Conservation (phyloP, 495 filamentous ascomycete species). For the Baudoinia panamericana region DNA sequence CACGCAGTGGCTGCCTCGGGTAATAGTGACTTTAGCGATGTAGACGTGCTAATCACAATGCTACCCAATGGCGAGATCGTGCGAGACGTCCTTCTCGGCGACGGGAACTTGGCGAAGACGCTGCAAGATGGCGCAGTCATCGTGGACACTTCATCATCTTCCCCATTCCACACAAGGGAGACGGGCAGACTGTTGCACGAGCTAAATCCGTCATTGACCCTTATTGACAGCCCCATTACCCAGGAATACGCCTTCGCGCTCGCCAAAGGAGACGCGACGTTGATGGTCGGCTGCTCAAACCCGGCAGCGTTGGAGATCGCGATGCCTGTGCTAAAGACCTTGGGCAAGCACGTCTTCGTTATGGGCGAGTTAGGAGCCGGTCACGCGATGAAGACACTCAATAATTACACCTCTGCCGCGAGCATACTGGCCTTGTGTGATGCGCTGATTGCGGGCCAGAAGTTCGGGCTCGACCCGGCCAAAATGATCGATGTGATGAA, state of each 20-base stretch:
- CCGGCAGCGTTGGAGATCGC: slow-evolving; percentile 8
- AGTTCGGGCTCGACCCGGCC: slow-evolving; percentile 13
- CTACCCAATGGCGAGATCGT: slow-evolving; percentile 17
- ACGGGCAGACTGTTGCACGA: slow-evolving; percentile 6
- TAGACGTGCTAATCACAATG: slow-evolving; percentile 16
- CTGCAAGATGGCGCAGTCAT: slow-evolving; percentile 10
- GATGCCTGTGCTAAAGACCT: slow-evolving; percentile 14
- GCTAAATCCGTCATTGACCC: slow-evolving; percentile 5
- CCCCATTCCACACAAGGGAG: slow-evolving; percentile 15
- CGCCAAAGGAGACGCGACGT: slow-evolving; percentile 15
- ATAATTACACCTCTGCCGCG: slow-evolving; percentile 14
- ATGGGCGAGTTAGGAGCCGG: slow-evolving; percentile 16
- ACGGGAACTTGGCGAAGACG: not conserved
- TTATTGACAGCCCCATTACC: slow-evolving; percentile 16
- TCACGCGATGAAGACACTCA: slow-evolving; percentile 18
- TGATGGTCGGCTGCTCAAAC: slow-evolving; percentile 17
- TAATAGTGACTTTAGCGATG: slow-evolving; percentile 1
- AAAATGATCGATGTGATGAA: slow-evolving; percentile 20
- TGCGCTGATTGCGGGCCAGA: slow-evolving; percentile 15
- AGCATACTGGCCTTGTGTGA: slow-evolving; percentile 14
- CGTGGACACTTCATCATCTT: slow-evolving; percentile 14
- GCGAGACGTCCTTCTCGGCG: slow-evolving; percentile 14
- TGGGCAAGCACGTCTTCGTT: slow-evolving; percentile 15
- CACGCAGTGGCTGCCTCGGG: not conserved
- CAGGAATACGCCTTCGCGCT: slow-evolving; percentile 11